Evolutionary conservation across 106 monocot species (phyloP).

Genomic region (Acanthochlamys bracteata): DNA sequence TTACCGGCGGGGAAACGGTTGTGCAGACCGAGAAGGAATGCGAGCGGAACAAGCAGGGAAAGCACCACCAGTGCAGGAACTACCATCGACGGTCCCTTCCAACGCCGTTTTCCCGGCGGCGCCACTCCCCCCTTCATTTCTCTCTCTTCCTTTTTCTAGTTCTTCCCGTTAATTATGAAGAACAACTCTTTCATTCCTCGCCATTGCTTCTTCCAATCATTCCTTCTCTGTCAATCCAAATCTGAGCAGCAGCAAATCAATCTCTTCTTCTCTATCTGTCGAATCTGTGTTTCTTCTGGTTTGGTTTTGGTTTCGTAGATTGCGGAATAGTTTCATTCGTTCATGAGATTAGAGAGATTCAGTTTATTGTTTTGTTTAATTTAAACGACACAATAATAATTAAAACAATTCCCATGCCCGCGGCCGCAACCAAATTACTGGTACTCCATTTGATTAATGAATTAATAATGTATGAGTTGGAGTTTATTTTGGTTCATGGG

Average conservation of each 20-base stretch:
- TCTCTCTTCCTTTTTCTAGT: background rate
- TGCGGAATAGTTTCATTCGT: background rate
- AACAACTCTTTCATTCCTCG: too few species aligned
- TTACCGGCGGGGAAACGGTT: constrained; percentile 38
- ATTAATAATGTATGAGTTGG: too few species aligned
- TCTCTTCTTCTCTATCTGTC: background rate
- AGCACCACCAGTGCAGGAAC: constrained; percentile 42
- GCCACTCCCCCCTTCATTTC: constrained; percentile 31
- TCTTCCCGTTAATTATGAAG: background rate
- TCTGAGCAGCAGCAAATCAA: too few species aligned
- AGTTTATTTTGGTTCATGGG: too few species aligned
- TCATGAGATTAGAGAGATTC: background rate
- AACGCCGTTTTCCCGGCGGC: constrained; percentile 32
- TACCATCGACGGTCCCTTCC: constrained; percentile 27
- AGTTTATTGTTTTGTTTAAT: background rate
- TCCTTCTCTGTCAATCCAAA: background rate
- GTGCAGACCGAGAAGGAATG: constrained; percentile 43
- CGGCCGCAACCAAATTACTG: too few species aligned
- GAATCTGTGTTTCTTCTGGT: background rate
- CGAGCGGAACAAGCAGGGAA: constrained; percentile 46
- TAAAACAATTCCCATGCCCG: too few species aligned
- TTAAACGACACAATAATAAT: background rate
- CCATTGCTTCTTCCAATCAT: background rate
- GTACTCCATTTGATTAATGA: too few species aligned
- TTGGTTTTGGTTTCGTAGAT: too few species aligned